A percentile compares a stretch with the other conserved stretches of the same genome.
phyloP scores from a whole-genome alignment of 1,284 basidiomycete species.

The Singerocomus inundabilis region DNA sequence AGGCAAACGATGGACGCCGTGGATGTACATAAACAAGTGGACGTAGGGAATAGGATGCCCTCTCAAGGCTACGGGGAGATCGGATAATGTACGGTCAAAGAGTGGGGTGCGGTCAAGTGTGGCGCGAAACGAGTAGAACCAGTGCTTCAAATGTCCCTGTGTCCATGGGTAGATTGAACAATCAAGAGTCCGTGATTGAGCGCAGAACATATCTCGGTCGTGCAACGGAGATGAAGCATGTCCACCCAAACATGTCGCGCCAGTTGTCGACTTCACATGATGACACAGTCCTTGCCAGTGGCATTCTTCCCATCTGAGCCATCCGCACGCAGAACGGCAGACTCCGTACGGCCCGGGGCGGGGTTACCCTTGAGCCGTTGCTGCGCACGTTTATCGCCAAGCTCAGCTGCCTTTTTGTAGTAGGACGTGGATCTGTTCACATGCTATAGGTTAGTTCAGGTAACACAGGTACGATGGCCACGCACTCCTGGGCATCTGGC shows the following conservation, averaged over 20 bases:
- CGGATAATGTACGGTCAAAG: constrained; percentile 1
- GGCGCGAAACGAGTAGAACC: constrained; percentile 8
- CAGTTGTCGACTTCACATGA: constrained; percentile 58
- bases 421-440: constrained; percentile 65
- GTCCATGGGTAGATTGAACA: constrained; percentile 19
- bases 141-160: constrained; percentile 7
- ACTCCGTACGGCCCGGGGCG: constrained; percentile 57
- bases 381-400: constrained; percentile 90
- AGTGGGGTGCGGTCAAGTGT: constrained; percentile 7
- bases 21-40: not conserved
- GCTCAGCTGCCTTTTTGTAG: constrained; percentile 91
- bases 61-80: constrained; percentile 2
- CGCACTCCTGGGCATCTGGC: constrained; percentile 66
- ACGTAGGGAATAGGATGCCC: not conserved
- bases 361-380: constrained; percentile 78
- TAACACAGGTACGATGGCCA: constrained; percentile 16
- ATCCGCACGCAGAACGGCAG: constrained; percentile 53
- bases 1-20: not conserved
- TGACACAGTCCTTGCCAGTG: constrained; percentile 76
- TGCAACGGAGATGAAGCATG: constrained; percentile 13
- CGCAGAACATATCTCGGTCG: not conserved
- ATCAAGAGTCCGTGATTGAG: constrained; percentile 1
- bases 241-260: constrained; percentile 6
- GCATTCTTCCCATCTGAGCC: constrained; percentile 38
- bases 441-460: constrained; percentile 6